These are phyloP conservation scores for Glycine soja DNA, from an alignment of 306 rosid species.

Conservation along the genomic window DNA sequence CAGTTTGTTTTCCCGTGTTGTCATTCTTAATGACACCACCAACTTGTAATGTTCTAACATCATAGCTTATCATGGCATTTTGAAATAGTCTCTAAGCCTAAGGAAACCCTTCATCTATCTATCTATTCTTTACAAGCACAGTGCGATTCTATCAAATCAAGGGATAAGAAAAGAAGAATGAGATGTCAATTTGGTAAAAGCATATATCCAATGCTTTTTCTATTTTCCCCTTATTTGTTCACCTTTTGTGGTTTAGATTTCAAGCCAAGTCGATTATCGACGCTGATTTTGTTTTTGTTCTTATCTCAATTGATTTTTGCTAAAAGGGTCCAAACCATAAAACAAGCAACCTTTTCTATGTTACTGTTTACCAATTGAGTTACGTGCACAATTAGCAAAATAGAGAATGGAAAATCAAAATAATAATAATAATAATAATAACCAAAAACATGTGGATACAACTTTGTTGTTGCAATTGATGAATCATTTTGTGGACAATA, in stretches of 20 bases:
- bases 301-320: constrained; percentile 47
- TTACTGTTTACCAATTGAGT: constrained; percentile 4
- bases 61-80: constrained; percentile 54
- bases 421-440: too few species aligned
- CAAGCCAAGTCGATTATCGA: constrained; percentile 47
- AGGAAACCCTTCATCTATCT: constrained; percentile 15
- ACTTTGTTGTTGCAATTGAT: background rate
- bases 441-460: background rate
- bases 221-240: background rate
- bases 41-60: constrained; percentile 58
- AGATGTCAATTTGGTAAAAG: constrained; percentile 27
- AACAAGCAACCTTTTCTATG: constrained; percentile 16
- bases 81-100: constrained; percentile 42
- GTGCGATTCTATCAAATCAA: constrained; percentile 34
- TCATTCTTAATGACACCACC: constrained; percentile 58
- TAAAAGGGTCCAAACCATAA: constrained; percentile 33
- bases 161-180: constrained; percentile 34
- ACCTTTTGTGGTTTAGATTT: constrained; percentile 45
- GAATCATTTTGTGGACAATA: constrained; percentile 28
- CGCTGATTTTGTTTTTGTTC: constrained; percentile 44
- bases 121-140: constrained; percentile 54
- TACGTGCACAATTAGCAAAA: too few species aligned
- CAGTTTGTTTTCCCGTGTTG: constrained; percentile 48
- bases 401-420: background rate
- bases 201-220: constrained; percentile 32